Evolutionary conservation across 2,329 filamentous ascomycete species (phyloP).

Genomic region (Eutypella sp.): DNA sequence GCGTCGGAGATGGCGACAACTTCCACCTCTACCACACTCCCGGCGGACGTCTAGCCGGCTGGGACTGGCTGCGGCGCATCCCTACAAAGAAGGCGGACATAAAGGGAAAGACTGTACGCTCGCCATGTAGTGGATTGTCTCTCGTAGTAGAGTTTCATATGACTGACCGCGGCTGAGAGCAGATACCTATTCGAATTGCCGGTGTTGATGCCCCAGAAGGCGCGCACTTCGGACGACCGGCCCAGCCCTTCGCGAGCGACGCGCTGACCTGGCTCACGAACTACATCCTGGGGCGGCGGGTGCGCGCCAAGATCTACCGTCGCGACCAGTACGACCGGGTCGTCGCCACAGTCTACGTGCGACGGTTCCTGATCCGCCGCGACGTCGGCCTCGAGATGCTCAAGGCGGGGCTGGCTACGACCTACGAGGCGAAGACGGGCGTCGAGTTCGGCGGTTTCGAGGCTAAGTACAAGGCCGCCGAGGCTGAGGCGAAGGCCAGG

Average conservation of each 20-base stretch:
- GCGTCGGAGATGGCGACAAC: conserved; percentile 93
- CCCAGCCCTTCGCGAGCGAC: conserved; percentile 78
- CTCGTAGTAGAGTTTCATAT: conserved; percentile 1
- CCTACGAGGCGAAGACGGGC: conserved; percentile 89
- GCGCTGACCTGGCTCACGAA: conserved; percentile 74
- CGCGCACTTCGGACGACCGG: conserved; percentile 84
- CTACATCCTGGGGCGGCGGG: conserved; percentile 66
- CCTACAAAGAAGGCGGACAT: conserved; percentile 65
- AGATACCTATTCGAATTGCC: conserved; percentile 86
- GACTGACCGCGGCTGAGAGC: conserved; percentile 5
- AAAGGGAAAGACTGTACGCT: conserved; percentile 69
- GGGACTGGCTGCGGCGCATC: conserved; percentile 83
- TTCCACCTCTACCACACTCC: conserved; percentile 94
- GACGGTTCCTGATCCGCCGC: conserved; percentile 61
- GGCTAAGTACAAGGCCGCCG: conserved; percentile 58
- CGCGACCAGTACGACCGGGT: conserved; percentile 90
- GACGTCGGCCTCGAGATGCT: conserved; percentile 92
- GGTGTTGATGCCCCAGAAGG: conserved; percentile 91
- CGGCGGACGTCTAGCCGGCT: conserved; percentile 79
- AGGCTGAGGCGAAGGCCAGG: conserved; percentile 60
- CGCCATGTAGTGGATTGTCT: conserved; percentile 17
- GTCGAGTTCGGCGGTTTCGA: conserved; percentile 78
- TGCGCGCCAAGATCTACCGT: conserved; percentile 78
- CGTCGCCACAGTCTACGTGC: conserved; percentile 77
- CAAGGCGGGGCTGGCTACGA: conserved; percentile 75